These are phyloP conservation scores for Annona cherimola DNA, from an alignment of 164 flowering plant genomes.

Conservation along the genomic window DNA sequence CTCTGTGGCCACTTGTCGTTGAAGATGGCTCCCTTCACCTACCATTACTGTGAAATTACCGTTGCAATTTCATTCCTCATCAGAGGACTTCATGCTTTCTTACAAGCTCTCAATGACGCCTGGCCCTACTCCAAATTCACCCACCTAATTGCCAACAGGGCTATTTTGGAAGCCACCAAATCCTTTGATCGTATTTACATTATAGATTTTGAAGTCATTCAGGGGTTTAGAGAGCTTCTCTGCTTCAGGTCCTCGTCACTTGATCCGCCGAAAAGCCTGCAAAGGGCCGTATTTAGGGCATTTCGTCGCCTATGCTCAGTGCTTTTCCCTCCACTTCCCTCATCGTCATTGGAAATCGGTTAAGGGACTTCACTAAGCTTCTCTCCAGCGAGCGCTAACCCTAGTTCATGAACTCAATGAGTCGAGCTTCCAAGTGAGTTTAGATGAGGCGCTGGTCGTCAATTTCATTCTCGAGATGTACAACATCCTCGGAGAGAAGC, in stretches of 20 bases:
- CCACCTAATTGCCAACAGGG: slow-evolving; percentile 63
- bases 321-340: slow-evolving; percentile 41
- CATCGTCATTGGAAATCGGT: slow-evolving; percentile 66
- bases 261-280: slow-evolving; percentile 63
- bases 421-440: slow-evolving; percentile 52
- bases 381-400: slow-evolving; percentile 54
- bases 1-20: slow-evolving; percentile 33
- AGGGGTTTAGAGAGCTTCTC: slow-evolving; percentile 94
- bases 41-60: background rate
- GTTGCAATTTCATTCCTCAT: slow-evolving; percentile 24
- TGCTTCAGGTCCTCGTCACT: slow-evolving; percentile 81
- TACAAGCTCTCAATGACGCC: slow-evolving; percentile 83
- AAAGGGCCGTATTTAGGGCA: slow-evolving; percentile 65
- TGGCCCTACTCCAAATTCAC: slow-evolving; percentile 88
- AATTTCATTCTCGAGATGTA: slow-evolving; percentile 89
- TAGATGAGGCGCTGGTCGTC: slow-evolving; percentile 64
- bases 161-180: slow-evolving; percentile 36
- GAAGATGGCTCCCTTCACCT: background rate
- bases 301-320: slow-evolving; percentile 60
- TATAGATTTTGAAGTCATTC: slow-evolving; percentile 86
- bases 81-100: slow-evolving; percentile 56
- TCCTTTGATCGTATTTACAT: slow-evolving; percentile 53
- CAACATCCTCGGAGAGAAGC: slow-evolving; percentile 56
- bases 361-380: slow-evolving; percentile 64
- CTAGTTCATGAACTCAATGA: slow-evolving; percentile 54